phyloP scores from a whole-genome alignment of 345 rosid genomes.

The Adansonia digitata region DNA sequence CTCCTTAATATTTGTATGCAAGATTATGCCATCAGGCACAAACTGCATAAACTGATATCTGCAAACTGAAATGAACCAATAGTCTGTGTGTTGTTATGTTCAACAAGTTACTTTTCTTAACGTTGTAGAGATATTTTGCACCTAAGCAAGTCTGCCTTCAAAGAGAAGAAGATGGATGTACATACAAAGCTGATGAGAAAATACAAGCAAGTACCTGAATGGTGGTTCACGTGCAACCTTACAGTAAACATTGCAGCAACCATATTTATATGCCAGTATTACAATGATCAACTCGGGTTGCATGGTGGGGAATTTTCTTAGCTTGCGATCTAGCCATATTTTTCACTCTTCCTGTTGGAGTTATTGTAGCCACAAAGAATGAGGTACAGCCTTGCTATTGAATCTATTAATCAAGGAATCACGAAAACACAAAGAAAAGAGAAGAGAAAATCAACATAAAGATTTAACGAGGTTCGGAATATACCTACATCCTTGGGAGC shows the following conservation, averaged over 20 bases:
- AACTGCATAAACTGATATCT: not conserved
- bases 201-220: conserved; percentile 73
- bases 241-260: conserved; percentile 44
- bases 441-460: too few species aligned
- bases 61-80: not conserved
- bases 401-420: too few species aligned
- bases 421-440: too few species aligned
- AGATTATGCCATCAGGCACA: not conserved
- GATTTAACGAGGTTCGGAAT: too few species aligned
- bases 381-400: conserved; percentile 37
- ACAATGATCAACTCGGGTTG: conserved; percentile 63
- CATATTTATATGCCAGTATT: conserved; percentile 51
- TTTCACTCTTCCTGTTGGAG: conserved; percentile 84
- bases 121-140: conserved; percentile 47
- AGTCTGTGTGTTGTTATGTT: not conserved
- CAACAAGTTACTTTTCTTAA: not conserved
- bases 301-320: conserved; percentile 82
- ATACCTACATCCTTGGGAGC: too few species aligned
- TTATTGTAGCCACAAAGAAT: conserved; percentile 73
- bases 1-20: too few species aligned
- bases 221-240: conserved; percentile 71
- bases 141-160: conserved; percentile 52
- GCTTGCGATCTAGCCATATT: conserved; percentile 72
- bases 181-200: conserved; percentile 63
- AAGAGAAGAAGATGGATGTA: conserved; percentile 50